Evolutionary conservation across 441 rosid genomes (phyloP), one percentile per base, ranked within the genome.

Genomic region (Cnidoscolus chayamansa): DNA sequence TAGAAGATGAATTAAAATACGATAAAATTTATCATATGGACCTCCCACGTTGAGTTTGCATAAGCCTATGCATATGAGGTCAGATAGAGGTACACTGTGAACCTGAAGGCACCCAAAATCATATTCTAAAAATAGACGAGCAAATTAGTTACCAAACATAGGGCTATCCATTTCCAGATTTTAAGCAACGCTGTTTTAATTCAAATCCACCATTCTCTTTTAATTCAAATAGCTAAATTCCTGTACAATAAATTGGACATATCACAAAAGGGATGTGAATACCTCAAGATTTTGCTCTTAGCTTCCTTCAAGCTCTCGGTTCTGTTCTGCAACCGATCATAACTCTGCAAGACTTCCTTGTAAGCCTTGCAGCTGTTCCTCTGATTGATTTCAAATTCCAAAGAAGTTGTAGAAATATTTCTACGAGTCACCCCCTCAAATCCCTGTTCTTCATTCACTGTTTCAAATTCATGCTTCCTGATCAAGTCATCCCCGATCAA

Each of bases 241-340:
- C 0, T 51, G 7, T 16, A 49, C 31, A 56, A 13, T 10, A 61
- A n/a, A 65, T 30, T 4, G 48, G 51, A 40, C 2, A 11, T 60
- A 53, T 58, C 30, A 4, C n/a, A 54, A 30, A 17, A 16, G 8
- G 20, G 10, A 68, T 16, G 62, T 58, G 49, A 74, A 37, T 74
- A 93, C 98, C 98, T 86, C 75, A 85, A 75, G 16, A 89, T 82
- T 61, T 74, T 83, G 71, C 60, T 67, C 73, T 83, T 88, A 0
- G 87, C 87, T 54, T 74, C 82, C 37, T 60, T 73, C 68, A 89
- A 76, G 72, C 64, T 82, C 69, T 30, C 74, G 13, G 63, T 73
- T 59, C 74, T 81, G n/a, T 73, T 53, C 48, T n/a, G 73, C 53
- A 78, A 53, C 47, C 78, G 74, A 68, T 84, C 82, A 72, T 87